Percentiles rank a stretch among this genome's conserved stretches.
Evolutionary conservation across 2,329 filamentous ascomycete genomes (phyloP).

Genomic region (Pleomassaria siparia): DNA sequence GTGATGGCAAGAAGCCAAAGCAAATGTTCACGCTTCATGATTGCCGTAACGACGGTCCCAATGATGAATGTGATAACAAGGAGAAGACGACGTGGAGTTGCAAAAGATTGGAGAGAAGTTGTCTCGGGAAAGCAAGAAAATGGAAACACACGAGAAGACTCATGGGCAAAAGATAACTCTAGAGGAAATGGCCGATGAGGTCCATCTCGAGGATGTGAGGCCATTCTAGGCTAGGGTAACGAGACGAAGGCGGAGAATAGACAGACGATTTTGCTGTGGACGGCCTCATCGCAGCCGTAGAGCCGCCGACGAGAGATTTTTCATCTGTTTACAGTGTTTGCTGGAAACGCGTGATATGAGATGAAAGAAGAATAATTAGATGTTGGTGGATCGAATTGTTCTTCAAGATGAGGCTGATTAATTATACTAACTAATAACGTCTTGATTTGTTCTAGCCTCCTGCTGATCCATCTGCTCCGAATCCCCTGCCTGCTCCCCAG

Average conservation of each 20-base stretch:
- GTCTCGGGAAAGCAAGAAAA: conserved; percentile 1
- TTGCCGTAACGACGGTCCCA: conserved; percentile 12
- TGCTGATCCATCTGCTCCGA: too few species aligned
- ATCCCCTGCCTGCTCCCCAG: conserved; percentile 7
- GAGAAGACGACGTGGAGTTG: conserved; percentile 4
- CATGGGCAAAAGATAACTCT: not conserved
- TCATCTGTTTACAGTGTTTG: not conserved
- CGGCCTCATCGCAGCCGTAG: not conserved
- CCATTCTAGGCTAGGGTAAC: conserved; percentile 1
- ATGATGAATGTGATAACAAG: conserved; percentile 13
- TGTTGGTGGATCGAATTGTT: not conserved
- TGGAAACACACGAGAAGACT: not conserved
- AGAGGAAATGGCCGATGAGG: not conserved
- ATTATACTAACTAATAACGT: too few species aligned
- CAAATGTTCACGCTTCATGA: conserved; percentile 20
- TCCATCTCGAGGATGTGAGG: conserved; percentile 1
- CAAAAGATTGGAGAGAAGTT: conserved; percentile 2
- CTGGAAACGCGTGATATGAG: not conserved
- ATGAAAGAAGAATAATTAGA: not conserved
- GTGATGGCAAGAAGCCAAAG: conserved; percentile 13
- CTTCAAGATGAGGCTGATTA: not conserved
- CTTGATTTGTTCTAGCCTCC: conserved; percentile 4
- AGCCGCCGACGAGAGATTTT: not conserved
- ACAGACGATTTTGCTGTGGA: not conserved
- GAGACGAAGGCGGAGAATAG: not conserved